Evolutionary conservation across 2,329 filamentous ascomycete species (phyloP), one percentile per base, ranked within the genome.

Genomic region (Trichoderma hamatum): DNA sequence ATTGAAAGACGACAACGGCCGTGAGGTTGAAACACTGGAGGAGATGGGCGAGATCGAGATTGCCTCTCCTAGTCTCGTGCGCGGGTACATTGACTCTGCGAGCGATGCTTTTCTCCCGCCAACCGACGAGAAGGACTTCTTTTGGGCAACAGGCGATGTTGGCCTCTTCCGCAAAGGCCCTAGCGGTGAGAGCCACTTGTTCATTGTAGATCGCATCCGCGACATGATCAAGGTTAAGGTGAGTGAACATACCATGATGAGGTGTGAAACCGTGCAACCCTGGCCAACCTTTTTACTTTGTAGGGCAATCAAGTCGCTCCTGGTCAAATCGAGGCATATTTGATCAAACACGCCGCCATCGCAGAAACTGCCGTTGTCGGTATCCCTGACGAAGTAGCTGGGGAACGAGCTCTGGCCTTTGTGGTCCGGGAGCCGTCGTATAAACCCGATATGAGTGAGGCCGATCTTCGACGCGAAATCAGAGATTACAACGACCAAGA

Each of bases 171-270:
- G 46, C 14, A 16, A n/a, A 10, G 46, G 24, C 4, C 28, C 46
- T 3, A 28, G 36, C 28, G 46, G 51, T 14, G 34, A 26, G 6
- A 49, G 55, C 4, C 61, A 65, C 30, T 46, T 65, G 14, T 65
- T 65, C 43, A 65, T 65, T 39, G 46, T 55, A 14, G 61, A 54
- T 54, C 19, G 61, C 24, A 14, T 65, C 28, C 54, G 55, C 28
- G 61, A 65, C 19, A 65, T 65, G 61, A 55, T 65, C 24, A 16
- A 65, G 19, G 61, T 65, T 6, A 65, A 65, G 46, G 61, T 65
- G 24, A 13, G 61, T 55, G 52, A n/a, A n/a, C n/a, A n/a, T n/a
- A n/a, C n/a, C n/a, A n/a, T n/a, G n/a, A n/a, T n/a, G n/a, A n/a
- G n/a, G n/a, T n/a, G n/a, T n/a, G n/a, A n/a, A n/a, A n/a, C n/a